Percentiles rank a stretch among this genome's conserved stretches.
These are phyloP conservation scores for Kurtzmaniella quercitrusa DNA, from an alignment of 1,139 yeast genomes.

Conservation along the genomic window DNA sequence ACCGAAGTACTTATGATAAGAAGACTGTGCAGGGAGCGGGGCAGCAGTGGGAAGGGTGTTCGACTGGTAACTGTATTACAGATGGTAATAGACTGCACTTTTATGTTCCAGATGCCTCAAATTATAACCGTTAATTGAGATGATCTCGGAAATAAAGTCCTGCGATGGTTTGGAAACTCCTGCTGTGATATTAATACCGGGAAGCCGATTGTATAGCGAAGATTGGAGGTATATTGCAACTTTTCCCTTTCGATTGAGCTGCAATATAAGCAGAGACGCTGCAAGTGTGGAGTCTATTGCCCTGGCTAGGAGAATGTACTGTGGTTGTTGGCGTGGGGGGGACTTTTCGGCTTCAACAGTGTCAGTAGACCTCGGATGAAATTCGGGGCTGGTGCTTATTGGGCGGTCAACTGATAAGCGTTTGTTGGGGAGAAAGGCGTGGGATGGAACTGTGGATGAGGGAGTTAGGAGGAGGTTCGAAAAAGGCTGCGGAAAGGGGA, in stretches of 20 bases:
- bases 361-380: neutral
- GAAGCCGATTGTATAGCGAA: neutral
- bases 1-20: neutral
- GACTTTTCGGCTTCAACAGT: too few relatives aligned
- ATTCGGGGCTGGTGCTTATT: neutral
- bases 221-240: neutral
- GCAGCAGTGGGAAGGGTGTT: too few relatives aligned
- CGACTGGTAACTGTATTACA: too few relatives aligned
- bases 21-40: too few relatives aligned
- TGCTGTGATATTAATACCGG: neutral
- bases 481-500: neutral
- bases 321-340: neutral
- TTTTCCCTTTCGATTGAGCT: neutral
- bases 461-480: neutral
- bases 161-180: neutral
- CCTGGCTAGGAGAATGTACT: neutral
- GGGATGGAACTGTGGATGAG: neutral
- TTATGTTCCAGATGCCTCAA: too few relatives aligned
- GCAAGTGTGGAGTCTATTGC: neutral
- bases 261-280: neutral
- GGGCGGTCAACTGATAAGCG: neutral
- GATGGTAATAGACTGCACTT: too few relatives aligned
- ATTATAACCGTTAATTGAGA: too few relatives aligned
- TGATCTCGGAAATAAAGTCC: too few relatives aligned
- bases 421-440: neutral